phyloP scores from a whole-genome alignment of 345 rosid genomes.

The Eucalyptus leucophloia region DNA sequence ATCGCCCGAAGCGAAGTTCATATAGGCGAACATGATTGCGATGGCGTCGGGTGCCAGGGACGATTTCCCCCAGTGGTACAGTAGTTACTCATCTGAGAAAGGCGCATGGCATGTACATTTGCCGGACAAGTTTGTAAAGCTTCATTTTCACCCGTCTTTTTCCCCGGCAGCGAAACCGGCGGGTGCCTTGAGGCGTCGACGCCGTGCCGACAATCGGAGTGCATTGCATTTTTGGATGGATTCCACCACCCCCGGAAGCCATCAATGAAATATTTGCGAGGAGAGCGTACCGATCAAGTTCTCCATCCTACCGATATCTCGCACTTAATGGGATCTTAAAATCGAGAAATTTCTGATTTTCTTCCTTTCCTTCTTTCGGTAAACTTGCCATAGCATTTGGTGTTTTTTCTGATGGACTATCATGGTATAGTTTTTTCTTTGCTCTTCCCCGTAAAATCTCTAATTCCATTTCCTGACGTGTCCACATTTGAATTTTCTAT shows the following conservation, averaged over 20 bases:
- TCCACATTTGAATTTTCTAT: neutral
- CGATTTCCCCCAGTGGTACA: neutral
- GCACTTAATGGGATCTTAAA: neutral
- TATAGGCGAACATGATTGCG: neutral
- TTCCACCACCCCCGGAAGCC: constrained; percentile 24
- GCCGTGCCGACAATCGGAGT: constrained; percentile 7
- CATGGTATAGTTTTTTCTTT: neutral
- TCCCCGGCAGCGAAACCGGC: neutral
- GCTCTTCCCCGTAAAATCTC: neutral
- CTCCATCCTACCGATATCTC: constrained; percentile 7
- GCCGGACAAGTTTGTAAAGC: constrained; percentile 2
- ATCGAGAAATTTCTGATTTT: neutral
- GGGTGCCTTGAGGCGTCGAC: constrained; percentile 4
- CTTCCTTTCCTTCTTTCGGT: neutral
- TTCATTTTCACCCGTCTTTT: neutral
- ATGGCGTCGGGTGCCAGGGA: neutral
- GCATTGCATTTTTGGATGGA: constrained; percentile 24
- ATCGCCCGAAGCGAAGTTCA: constrained; percentile 28
- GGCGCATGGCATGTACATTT: neutral
- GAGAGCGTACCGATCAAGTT: constrained; percentile 3
- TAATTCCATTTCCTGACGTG: neutral
- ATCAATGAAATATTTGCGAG: neutral
- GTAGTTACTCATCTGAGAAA: neutral
- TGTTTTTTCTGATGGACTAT: neutral
- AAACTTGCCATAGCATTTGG: neutral